A percentile compares a stretch with the other conserved stretches of the same genome.
phyloP scores from a whole-genome alignment of 139 green algal species.

The Chlorella sp. region DNA sequence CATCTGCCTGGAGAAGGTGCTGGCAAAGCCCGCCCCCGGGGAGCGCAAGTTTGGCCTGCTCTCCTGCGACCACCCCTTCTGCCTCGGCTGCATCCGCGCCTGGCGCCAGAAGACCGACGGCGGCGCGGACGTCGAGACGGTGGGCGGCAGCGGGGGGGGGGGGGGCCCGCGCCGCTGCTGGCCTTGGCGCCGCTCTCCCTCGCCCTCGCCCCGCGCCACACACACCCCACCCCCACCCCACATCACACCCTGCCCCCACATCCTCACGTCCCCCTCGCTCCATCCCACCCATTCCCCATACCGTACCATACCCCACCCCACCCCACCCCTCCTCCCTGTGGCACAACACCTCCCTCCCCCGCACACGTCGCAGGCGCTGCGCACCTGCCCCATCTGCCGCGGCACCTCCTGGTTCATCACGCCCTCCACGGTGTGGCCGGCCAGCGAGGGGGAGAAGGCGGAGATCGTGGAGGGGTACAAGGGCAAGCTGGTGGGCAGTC shows the following conservation, averaged over 20 bases:
- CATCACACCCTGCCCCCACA: too few relatives aligned
- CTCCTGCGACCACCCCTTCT: constrained; percentile 84
- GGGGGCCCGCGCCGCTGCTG: too few relatives aligned
- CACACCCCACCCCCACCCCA: too few relatives aligned
- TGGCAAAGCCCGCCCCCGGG: constrained; percentile 44
- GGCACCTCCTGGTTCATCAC: constrained; percentile 68
- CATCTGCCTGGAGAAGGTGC: constrained; percentile 81
- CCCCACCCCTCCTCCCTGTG: not conserved
- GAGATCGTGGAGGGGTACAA: constrained; percentile 62
- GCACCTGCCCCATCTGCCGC: constrained; percentile 80
- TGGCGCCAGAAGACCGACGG: constrained; percentile 63
- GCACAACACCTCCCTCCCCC: too few relatives aligned
- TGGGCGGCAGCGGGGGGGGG: too few relatives aligned
- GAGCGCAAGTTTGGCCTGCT: constrained; percentile 82
- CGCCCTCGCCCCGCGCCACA: too few relatives aligned
- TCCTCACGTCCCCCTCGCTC: too few relatives aligned
- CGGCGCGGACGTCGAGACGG: constrained; percentile 51
- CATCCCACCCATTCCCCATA: too few relatives aligned
- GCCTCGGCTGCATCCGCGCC: constrained; percentile 81
- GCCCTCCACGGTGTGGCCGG: constrained; percentile 68
- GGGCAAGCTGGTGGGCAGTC: constrained; percentile 55
- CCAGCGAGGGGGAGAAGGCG: constrained; percentile 58
- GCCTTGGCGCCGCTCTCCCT: too few relatives aligned
- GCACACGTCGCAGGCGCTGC: constrained; percentile 39
- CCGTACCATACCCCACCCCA: too few relatives aligned